These are phyloP conservation scores for Yamadazyma aaseri DNA, from an alignment of 1,139 yeast genomes.

Conservation along the genomic window DNA sequence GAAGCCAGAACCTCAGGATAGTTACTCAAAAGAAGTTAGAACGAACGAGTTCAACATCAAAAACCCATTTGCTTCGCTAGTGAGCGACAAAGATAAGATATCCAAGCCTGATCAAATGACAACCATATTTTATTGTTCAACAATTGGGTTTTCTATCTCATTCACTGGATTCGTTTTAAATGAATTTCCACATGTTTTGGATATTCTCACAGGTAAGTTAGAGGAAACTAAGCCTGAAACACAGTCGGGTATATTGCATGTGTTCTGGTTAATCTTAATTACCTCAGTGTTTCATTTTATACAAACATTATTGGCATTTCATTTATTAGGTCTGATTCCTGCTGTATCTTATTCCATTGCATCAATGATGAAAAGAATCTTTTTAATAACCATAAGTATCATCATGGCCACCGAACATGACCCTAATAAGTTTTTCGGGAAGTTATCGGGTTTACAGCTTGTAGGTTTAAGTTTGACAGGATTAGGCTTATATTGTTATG, in stretches of 20 bases:
- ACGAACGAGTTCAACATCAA: conserved; percentile 17
- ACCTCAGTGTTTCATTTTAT: conserved; percentile 36
- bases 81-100: conserved; percentile 18
- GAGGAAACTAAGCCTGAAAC: conserved; percentile 20
- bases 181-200: conserved; percentile 26
- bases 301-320: conserved; percentile 38
- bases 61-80: conserved; percentile 24
- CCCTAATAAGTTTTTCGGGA: conserved; percentile 26
- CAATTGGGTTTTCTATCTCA: conserved; percentile 34
- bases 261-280: conserved; percentile 25
- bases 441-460: conserved; percentile 28
- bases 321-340: conserved; percentile 38
- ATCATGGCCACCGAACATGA: conserved; percentile 19
- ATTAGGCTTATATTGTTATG: conserved; percentile 39
- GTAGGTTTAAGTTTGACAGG: conserved; percentile 31
- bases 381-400: conserved; percentile 36
- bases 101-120: conserved; percentile 40
- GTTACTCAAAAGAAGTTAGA: conserved; percentile 18
- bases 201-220: conserved; percentile 13
- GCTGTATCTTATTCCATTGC: conserved; percentile 43
- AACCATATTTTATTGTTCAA: conserved; percentile 36
- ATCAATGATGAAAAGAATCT: conserved; percentile 44
- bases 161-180: conserved; percentile 30
- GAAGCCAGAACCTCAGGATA: conserved; percentile 1
- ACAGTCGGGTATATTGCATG: conserved; percentile 21